Evolutionary conservation across 352 stramenopile genomes (phyloP).

Genomic region (Pythium dissotocum): DNA sequence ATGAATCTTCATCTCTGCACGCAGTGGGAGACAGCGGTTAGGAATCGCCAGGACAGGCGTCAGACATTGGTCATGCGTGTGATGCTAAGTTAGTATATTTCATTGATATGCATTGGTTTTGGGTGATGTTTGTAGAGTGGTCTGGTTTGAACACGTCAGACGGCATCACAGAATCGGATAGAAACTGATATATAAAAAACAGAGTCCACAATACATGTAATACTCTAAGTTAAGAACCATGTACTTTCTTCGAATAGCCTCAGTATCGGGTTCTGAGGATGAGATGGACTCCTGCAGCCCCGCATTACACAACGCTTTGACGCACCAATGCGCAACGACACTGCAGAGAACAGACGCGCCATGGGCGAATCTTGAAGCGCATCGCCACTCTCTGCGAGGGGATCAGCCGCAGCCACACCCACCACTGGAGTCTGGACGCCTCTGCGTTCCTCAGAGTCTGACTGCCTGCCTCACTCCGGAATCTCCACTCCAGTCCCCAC

Average conservation of each 20-base stretch:
- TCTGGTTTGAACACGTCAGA: background rate
- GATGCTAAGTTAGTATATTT: background rate
- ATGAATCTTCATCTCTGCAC: background rate
- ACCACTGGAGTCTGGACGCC: background rate
- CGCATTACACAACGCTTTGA: background rate
- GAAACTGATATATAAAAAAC: background rate
- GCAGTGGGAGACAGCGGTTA: background rate
- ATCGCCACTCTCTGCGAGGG: background rate
- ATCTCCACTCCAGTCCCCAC: background rate
- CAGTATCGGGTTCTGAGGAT: background rate
- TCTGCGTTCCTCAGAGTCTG: too few relatives aligned
- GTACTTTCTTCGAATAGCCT: background rate
- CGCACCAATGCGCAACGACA: background rate
- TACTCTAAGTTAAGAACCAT: background rate
- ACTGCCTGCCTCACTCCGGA: background rate
- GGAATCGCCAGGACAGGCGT: background rate
- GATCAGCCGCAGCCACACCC: background rate
- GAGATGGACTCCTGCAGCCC: background rate
- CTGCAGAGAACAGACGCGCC: background rate
- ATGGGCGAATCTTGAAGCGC: background rate
- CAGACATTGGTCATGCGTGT: background rate
- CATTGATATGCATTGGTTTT: background rate
- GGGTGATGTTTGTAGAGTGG: background rate
- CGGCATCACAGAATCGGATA: background rate
- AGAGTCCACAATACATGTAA: too few relatives aligned